Evolutionary conservation across 352 stramenopile species (phyloP), one percentile per base, ranked within the genome.

Genomic region (Albugo candida): DNA sequence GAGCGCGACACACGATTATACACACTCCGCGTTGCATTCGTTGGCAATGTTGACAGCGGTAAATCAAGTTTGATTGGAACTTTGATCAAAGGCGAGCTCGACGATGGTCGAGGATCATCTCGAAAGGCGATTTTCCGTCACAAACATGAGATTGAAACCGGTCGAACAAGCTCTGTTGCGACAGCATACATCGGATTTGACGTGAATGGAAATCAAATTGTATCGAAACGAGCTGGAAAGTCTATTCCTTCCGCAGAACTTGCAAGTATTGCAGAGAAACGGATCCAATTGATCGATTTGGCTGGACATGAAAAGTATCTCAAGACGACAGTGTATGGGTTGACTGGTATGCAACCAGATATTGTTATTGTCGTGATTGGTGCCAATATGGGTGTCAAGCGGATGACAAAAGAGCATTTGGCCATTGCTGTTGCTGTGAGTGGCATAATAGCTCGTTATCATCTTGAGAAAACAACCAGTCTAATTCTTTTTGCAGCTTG

Each of bases 261-360:
- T 38, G 75, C 78, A 49, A 78, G 75, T 49, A 49, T 79, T 21
- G 69, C 75, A 45, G 63, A 83, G 63, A 88, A 88, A 51, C 67
- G 77, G 18, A 79, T 92, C 40, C 78, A 92, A 56, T 59, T 92
- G n/a, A 92, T 92, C 47, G 78, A 92, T 45, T 55, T 92, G 45
- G 78, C 78, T 0, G 70, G 95, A 12, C 95, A 99, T 58, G 94
- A 99, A 52, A 97, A 97, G 55, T 99, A 99, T 66, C 71, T 99
- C 36, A 99, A 99, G 71, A 99, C 95, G 35, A 98, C 94, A 14
- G 95, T 98, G 41, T 97, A 97, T 70, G 95, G 95, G 6, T 83
- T 99, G 24, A 98, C 92, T 12, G 92, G 86, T 21, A 96, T 96
- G 67, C 87, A 97, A 56, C 88, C 92, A 5, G 92, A 98, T 65